phyloP scores from a whole-genome alignment of 2,329 filamentous ascomycete species.

The Claviceps paspali region DNA sequence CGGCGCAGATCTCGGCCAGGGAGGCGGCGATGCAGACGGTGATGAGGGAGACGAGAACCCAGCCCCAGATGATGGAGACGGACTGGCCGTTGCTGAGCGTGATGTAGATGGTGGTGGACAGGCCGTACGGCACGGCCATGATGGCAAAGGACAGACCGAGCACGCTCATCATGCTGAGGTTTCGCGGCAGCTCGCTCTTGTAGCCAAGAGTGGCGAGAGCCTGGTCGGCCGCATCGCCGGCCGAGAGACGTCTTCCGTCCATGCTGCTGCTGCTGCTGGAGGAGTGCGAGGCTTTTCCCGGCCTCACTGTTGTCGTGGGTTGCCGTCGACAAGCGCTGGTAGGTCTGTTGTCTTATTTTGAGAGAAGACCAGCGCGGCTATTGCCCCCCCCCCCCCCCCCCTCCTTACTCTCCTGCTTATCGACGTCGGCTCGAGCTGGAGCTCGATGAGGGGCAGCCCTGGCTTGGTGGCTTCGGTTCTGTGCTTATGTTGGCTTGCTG shows the following conservation, averaged over 20 bases:
- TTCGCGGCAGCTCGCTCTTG: slow-evolving; percentile 33
- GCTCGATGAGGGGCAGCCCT: too few species aligned
- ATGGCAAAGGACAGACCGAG: slow-evolving; percentile 35
- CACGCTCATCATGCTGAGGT: slow-evolving; percentile 34
- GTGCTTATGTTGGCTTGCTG: too few species aligned
- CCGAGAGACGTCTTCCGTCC: slow-evolving; percentile 8
- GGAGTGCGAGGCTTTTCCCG: too few species aligned
- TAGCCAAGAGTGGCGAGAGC: slow-evolving; percentile 33
- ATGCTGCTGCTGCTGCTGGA: too few species aligned
- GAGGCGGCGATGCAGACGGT: slow-evolving; percentile 58
- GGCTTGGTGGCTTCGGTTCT: too few species aligned
- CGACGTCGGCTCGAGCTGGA: too few species aligned
- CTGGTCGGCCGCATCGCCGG: slow-evolving; percentile 20
- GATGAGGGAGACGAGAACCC: slow-evolving; percentile 47
- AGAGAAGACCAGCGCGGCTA: too few species aligned
- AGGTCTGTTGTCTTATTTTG: too few species aligned
- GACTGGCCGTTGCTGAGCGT: slow-evolving; percentile 57
- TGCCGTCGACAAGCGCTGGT: too few species aligned
- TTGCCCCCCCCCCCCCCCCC: too few species aligned
- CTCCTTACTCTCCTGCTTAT: too few species aligned
- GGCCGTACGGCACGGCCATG: slow-evolving; percentile 34
- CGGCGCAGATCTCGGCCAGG: slow-evolving; percentile 57
- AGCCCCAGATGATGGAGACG: slow-evolving; percentile 60
- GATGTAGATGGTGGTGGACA: slow-evolving; percentile 32
- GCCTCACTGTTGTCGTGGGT: too few species aligned